Percentiles rank a stretch among this genome's conserved stretches.
Evolutionary conservation across 306 rosid genomes (phyloP).

Genomic region (Trifolium fragiferum): DNA sequence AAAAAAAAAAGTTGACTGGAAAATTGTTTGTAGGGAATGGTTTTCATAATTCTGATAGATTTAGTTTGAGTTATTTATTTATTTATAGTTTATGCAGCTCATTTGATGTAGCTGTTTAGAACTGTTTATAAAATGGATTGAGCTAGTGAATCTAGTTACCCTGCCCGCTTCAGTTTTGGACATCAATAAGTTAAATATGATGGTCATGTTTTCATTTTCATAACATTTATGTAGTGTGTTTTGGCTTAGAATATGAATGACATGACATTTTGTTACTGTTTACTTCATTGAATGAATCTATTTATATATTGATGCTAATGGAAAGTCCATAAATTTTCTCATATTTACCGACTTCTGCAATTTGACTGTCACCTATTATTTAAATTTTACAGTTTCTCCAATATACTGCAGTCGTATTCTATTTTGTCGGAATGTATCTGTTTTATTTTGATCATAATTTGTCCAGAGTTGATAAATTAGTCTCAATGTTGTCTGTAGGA

Average conservation of each 20-base stretch:
- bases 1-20: background rate
- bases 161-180: background rate
- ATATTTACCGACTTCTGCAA: conserved; percentile 3
- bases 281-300: conserved; percentile 10
- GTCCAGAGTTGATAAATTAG: conserved; percentile 37
- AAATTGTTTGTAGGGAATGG: background rate
- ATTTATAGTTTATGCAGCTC: conserved; percentile 17
- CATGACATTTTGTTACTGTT: conserved; percentile 7
- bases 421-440: conserved; percentile 32
- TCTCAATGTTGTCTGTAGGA: conserved; percentile 61
- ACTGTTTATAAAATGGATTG: conserved; percentile 11
- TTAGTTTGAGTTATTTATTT: background rate
- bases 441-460: conserved; percentile 35
- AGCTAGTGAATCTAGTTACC: conserved; percentile 21
- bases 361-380: conserved; percentile 14
- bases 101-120: conserved; percentile 13
- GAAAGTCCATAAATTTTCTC: conserved; percentile 5
- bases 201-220: background rate
- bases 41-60: conserved; percentile 4
- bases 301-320: conserved; percentile 7
- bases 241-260: conserved; percentile 28
- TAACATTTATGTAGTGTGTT: background rate
- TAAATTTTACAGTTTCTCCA: conserved; percentile 25
- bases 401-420: conserved; percentile 29
- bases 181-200: conserved; percentile 14